These are phyloP conservation scores for Penicillium sp. DNA, from an alignment of 2,329 filamentous ascomycete species.

Conservation along the genomic window DNA sequence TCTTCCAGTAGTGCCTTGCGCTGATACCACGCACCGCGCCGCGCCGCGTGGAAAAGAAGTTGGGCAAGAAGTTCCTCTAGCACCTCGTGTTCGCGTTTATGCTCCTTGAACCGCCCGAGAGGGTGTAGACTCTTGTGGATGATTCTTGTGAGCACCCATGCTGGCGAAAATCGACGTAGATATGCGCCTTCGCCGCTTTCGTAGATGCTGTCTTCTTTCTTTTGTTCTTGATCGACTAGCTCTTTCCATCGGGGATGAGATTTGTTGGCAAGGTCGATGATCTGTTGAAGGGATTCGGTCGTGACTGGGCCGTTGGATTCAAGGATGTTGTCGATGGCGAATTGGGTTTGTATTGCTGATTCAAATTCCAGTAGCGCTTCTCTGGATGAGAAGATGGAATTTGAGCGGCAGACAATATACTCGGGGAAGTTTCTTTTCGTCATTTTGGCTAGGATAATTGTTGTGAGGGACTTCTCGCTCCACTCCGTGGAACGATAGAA, in stretches of 20 bases:
- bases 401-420: conserved; percentile 85
- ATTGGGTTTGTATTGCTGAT: conserved; percentile 77
- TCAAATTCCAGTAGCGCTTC: conserved; percentile 82
- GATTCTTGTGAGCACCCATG: conserved; percentile 90
- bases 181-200: conserved; percentile 85
- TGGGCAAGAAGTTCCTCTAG: conserved; percentile 75
- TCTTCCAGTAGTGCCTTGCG: conserved; percentile 92
- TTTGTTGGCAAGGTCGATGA: conserved; percentile 70
- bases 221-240: conserved; percentile 70
- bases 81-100: conserved; percentile 72
- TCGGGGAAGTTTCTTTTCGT: conserved; percentile 82
- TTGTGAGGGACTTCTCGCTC: conserved; percentile 95
- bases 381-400: conserved; percentile 82
- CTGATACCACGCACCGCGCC: conserved; percentile 91
- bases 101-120: conserved; percentile 77
- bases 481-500: conserved; percentile 96
- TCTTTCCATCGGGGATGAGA: conserved; percentile 79
- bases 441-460: conserved; percentile 90
- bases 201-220: conserved; percentile 74
- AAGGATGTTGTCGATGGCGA: conserved; percentile 74
- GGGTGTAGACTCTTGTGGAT: conserved; percentile 82
- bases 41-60: conserved; percentile 77
- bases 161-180: conserved; percentile 82
- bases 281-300: conserved; percentile 63
- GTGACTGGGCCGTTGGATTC: conserved; percentile 73